phyloP scores from a whole-genome alignment of 2,329 filamentous ascomycete species.

The Trichoderma polysporum region DNA sequence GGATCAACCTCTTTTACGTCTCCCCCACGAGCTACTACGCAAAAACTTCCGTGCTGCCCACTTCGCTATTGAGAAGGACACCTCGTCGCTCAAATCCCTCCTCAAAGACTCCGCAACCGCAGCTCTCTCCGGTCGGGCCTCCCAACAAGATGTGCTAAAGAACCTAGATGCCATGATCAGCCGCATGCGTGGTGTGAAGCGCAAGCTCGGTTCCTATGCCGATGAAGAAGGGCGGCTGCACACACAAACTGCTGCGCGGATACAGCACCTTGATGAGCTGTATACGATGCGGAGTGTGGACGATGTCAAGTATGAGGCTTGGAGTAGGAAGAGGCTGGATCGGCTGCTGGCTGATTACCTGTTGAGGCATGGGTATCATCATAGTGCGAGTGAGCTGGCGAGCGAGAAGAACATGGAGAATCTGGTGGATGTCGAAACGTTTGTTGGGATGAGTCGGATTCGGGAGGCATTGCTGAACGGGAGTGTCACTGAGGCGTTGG shows the following conservation, averaged over 20 bases:
- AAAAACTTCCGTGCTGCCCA: conserved; percentile 91
- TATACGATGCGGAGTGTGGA: conserved; percentile 77
- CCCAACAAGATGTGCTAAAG: conserved; percentile 70
- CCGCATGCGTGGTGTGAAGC: conserved; percentile 81
- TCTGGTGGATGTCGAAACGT: conserved; percentile 85
- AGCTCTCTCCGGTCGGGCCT: conserved; percentile 61
- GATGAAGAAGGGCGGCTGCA: conserved; percentile 79
- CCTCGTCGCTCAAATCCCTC: conserved; percentile 58
- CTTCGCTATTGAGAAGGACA: conserved; percentile 71
- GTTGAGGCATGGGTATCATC: conserved; percentile 76
- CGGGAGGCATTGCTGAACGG: conserved; percentile 68
- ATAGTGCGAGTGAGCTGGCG: conserved; percentile 74
- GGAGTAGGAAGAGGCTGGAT: conserved; percentile 80
- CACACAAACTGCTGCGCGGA: conserved; percentile 70
- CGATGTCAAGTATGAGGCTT: conserved; percentile 90
- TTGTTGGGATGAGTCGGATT: conserved; percentile 77
- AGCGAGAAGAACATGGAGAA: conserved; percentile 72
- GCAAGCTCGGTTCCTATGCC: conserved; percentile 75
- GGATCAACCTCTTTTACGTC: conserved; percentile 92
- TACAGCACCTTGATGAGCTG: conserved; percentile 77
- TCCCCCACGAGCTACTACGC: conserved; percentile 87
- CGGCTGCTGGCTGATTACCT: conserved; percentile 90
- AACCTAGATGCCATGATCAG: conserved; percentile 82
- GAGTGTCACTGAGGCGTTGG: conserved; percentile 74
- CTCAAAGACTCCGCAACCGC: conserved; percentile 65